These are phyloP conservation scores for Fusarium verrucosum DNA, from an alignment of 2,329 filamentous ascomycete genomes.

Conservation along the genomic window DNA sequence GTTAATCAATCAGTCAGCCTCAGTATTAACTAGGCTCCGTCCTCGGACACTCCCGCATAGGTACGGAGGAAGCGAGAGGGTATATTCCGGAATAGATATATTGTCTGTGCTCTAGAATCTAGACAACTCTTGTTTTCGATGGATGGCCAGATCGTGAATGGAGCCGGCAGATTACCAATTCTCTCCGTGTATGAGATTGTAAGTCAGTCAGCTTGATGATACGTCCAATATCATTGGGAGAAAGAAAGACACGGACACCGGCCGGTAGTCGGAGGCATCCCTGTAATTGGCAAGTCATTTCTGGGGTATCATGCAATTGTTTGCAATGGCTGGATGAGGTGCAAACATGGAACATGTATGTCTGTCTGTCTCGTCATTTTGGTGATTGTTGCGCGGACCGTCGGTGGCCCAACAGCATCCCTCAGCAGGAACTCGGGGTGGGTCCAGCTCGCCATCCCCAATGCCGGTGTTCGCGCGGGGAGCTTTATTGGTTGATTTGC, in stretches of 20 bases:
- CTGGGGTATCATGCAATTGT: conserved; percentile 28
- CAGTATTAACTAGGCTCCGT: conserved; percentile 23
- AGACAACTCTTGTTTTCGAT: conserved; percentile 1
- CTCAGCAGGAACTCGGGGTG: conserved; percentile 46
- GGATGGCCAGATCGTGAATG: conserved; percentile 3
- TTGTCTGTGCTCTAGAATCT: conserved; percentile 1
- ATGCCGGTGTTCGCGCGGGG: conserved; percentile 27
- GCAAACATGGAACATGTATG: no score
- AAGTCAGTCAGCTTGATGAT: conserved; percentile 14
- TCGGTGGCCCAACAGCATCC: conserved; percentile 43
- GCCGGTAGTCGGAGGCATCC: conserved; percentile 44
- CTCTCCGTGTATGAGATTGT: conserved; percentile 27
- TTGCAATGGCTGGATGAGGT: conserved; percentile 7
- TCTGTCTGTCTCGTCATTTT: conserved; percentile 34
- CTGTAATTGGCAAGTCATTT: conserved; percentile 1
- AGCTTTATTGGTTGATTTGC: conserved; percentile 27
- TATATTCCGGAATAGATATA: conserved; percentile 3
- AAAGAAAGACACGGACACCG: conserved; percentile 33
- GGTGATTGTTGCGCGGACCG: conserved; percentile 37
- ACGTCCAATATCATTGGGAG: not conserved
- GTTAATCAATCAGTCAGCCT: conserved; percentile 43
- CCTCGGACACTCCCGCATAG: conserved; percentile 27
- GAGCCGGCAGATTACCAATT: conserved; percentile 29
- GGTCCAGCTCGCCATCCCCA: conserved; percentile 22
- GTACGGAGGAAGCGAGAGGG: conserved; percentile 31